Base-by-base conservation (phyloP, 495 filamentous ascomycete genomes). In the Stereocaulon alpinum region DNA sequence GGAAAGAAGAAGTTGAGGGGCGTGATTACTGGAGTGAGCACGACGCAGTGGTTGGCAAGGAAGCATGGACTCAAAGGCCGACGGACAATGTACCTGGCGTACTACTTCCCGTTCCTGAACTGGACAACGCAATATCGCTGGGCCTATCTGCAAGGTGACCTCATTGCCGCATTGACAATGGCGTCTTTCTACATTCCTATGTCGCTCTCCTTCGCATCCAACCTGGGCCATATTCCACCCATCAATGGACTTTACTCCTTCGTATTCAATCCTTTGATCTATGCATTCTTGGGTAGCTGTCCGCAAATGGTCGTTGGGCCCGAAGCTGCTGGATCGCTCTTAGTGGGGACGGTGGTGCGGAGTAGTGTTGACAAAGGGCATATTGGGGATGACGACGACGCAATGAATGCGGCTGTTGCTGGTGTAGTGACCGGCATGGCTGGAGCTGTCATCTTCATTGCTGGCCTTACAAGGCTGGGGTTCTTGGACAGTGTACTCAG, bases 111-210 rank as follows among this genome's bases (percentile, higher is more conserved):
- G 1, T 86, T 90, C 55, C 73, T 95, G 60, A 87, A 85, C 57
- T 99, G 93, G 93, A 83, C 93, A 37, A 73, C 74, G 42, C 85
- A 94, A 68, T 99, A 99, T 67, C 81, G 73, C 60, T 87, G 80
- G 82, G 80, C 80, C 6, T 95, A 85, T 69, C 70, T 97, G 30
- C 79, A 85, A 63, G 93, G 94, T 34, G 93, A 99, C 73, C 75
- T 96, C 34, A 76, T 91, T 11, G 91, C 93, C 14, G 79, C 87
- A 48, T 70, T 97, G 55, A 96, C 93, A 2, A 85, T 99, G 72
- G 89, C 92, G 1, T 95, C 91, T 15, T 91, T 99, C 74, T 99
- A 99, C 67, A 88, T 99, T 41, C 93, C 93, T 29, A 96, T 99
- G 92, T 85, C 92, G 0, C 80, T 99, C 30, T 96, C 91, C 5